Conservation (phyloP, 306 rosid species). For the Mimosa bimucronata region DNA sequence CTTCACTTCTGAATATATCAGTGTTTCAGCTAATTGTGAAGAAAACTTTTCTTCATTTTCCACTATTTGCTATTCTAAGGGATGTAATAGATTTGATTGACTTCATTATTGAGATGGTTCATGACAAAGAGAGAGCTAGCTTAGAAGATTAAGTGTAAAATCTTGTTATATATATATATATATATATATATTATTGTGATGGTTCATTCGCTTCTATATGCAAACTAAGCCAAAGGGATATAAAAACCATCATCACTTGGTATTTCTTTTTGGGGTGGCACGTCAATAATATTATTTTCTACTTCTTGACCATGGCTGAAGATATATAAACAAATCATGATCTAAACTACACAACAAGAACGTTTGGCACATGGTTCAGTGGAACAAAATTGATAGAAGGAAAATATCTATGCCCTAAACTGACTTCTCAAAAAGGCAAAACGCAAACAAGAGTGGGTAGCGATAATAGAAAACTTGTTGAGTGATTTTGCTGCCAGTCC, state of each 20-base stretch:
- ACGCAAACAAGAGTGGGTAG: constrained; percentile 30
- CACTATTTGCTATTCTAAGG: background rate
- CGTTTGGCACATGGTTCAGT: constrained; percentile 8
- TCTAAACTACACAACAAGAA: constrained; percentile 37
- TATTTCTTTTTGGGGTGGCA: too few species aligned
- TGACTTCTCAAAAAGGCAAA: constrained; percentile 26
- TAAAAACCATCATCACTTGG: too few species aligned
- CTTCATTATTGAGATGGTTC: background rate
- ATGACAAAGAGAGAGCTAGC: background rate
- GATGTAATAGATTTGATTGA: background rate
- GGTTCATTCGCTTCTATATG: too few species aligned
- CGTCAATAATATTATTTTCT: too few species aligned
- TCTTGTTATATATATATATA: too few species aligned
- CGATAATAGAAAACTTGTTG: constrained; percentile 35
- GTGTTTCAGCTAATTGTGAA: background rate
- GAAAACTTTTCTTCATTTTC: too few species aligned
- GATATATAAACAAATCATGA: background rate
- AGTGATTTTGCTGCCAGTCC: constrained; percentile 78
- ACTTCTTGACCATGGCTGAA: background rate
- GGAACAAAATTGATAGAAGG: constrained; percentile 33
- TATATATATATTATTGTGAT: too few species aligned
- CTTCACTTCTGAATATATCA: background rate
- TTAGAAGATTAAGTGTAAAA: background rate
- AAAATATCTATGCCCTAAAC: constrained; percentile 11
- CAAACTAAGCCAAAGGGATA: too few species aligned